Conservation (phyloP, 1,284 basidiomycete species). For the Dichomitus squalens region DNA sequence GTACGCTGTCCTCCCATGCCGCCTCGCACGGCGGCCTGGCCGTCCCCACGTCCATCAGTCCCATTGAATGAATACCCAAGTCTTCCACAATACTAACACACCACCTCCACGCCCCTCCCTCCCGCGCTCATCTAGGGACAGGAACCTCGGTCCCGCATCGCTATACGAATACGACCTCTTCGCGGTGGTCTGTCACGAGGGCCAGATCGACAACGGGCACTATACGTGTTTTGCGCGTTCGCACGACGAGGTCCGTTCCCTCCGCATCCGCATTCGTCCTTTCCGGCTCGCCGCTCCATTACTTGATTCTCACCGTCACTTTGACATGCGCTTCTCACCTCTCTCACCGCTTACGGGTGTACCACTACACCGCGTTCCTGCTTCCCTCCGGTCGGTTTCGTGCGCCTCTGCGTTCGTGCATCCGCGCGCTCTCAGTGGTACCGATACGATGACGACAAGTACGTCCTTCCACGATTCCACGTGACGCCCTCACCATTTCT, state of each 20-base stretch:
- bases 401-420: neutral
- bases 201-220: constrained; percentile 93
- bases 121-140: constrained; percentile 12
- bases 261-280: neutral
- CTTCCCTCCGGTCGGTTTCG: neutral
- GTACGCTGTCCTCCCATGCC: neutral
- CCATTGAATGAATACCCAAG: neutral
- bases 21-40: neutral
- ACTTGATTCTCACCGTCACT: neutral
- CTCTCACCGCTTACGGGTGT: neutral
- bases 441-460: constrained; percentile 95
- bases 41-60: neutral
- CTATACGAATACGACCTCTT: constrained; percentile 93
- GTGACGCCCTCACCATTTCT: neutral
- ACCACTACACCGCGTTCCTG: neutral
- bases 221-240: constrained; percentile 86
- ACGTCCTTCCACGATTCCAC: constrained; percentile 29
- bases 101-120: neutral
- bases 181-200: constrained; percentile 94
- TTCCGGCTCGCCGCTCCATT: neutral
- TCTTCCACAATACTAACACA: neutral
- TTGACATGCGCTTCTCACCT: neutral
- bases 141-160: constrained; percentile 57
- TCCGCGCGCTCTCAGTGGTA: constrained; percentile 80
- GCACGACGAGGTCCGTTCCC: constrained; percentile 65